Conservation (phyloP, 2,329 filamentous ascomycete genomes). For the Fusarium napiforme region DNA sequence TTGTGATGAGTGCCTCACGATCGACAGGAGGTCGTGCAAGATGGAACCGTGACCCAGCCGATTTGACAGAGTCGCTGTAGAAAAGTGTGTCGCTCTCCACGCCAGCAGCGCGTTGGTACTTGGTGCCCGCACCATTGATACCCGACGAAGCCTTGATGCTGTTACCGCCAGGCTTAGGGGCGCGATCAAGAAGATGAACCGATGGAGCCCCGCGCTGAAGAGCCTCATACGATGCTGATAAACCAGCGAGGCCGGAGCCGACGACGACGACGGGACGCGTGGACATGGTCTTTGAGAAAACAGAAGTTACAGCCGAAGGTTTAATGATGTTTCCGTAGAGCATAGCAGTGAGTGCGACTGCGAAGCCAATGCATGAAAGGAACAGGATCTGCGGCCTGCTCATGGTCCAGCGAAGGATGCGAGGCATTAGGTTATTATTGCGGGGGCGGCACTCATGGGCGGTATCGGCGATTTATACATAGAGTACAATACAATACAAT, state of each 20-base stretch:
- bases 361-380: slow-evolving; percentile 44
- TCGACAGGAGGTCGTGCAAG: slow-evolving; percentile 40
- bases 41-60: slow-evolving; percentile 60
- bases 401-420: slow-evolving; percentile 45
- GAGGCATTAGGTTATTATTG: slow-evolving; percentile 39
- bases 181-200: slow-evolving; percentile 69
- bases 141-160: slow-evolving; percentile 75
- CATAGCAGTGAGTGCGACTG: slow-evolving; percentile 46
- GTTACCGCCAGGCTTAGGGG: slow-evolving; percentile 70
- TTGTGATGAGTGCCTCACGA: slow-evolving; percentile 58
- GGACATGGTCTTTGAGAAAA: slow-evolving; percentile 44
- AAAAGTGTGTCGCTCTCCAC: slow-evolving; percentile 56
- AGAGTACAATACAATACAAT: not conserved
- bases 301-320: slow-evolving; percentile 30
- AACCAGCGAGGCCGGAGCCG: slow-evolving; percentile 72
- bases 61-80: slow-evolving; percentile 66
- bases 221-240: slow-evolving; percentile 68
- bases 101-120: slow-evolving; percentile 60
- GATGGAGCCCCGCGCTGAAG: slow-evolving; percentile 59
- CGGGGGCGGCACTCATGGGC: slow-evolving; percentile 19
- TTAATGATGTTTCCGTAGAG: slow-evolving; percentile 43
- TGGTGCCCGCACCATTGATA: slow-evolving; percentile 71
- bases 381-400: slow-evolving; percentile 44
- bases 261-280: slow-evolving; percentile 64
- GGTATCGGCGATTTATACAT: slow-evolving; percentile 43